phyloP scores from a whole-genome alignment of 108 stramenopile species.

The Cylindrotheca closterium region DNA sequence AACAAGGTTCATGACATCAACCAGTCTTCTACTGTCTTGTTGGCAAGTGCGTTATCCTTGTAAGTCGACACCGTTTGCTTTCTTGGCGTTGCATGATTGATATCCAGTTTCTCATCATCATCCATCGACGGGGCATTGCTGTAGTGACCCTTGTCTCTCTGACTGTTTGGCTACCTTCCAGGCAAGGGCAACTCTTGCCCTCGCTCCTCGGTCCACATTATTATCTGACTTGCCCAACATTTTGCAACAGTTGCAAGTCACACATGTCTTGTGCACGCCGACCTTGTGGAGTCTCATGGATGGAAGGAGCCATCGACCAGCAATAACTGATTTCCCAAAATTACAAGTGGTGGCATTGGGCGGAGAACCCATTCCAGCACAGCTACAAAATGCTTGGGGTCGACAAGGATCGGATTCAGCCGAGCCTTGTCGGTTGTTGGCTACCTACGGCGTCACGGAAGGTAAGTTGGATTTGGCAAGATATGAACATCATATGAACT shows the following conservation, averaged over 20 bases:
- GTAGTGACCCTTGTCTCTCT: constrained; percentile 72
- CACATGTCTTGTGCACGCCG: constrained; percentile 85
- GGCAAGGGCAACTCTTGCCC: constrained; percentile 49
- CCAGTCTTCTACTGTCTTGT: constrained; percentile 47
- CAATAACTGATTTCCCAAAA: constrained; percentile 27
- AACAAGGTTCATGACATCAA: constrained; percentile 57
- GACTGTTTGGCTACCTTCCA: constrained; percentile 74
- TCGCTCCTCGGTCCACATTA: constrained; percentile 45
- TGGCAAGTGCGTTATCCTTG: constrained; percentile 79
- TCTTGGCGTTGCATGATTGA: too few relatives aligned
- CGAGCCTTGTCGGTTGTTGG: constrained; percentile 48
- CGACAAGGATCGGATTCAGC: constrained; percentile 12
- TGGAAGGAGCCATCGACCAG: neutral
- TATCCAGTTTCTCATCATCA: neutral
- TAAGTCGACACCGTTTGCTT: too few relatives aligned
- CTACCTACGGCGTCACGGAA: constrained; percentile 88
- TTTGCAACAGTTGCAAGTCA: constrained; percentile 36
- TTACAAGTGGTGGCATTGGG: constrained; percentile 72
- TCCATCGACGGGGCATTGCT: neutral
- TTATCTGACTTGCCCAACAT: constrained; percentile 24
- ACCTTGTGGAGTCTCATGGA: constrained; percentile 57
- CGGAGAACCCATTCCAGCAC: constrained; percentile 77
- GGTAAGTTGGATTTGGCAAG: constrained; percentile 50
- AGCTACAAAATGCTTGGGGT: constrained; percentile 50
- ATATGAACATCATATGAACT: neutral